Conservation (phyloP, 208 protist species). For the Wallacemonas sp. region DNA sequence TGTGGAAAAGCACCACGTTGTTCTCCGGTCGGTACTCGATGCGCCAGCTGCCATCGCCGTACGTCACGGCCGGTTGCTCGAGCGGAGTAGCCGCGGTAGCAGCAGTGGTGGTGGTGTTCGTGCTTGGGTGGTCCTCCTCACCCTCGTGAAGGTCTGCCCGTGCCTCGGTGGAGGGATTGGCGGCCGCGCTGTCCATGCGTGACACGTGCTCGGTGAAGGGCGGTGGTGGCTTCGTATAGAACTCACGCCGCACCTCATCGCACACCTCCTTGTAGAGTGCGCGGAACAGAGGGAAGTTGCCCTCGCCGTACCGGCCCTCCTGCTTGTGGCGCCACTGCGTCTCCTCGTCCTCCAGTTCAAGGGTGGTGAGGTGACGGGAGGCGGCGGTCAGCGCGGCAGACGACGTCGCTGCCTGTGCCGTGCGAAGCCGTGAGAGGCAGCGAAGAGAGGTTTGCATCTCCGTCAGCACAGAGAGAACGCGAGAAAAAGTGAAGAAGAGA, state of each 20-base stretch:
- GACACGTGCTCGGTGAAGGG: constrained; percentile 45
- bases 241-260: constrained; percentile 78
- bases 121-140: constrained; percentile 10
- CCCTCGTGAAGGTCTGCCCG: too few relatives aligned
- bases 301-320: constrained; percentile 61
- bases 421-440: neutral
- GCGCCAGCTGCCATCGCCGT: constrained; percentile 47
- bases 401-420: neutral
- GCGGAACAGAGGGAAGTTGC: constrained; percentile 76
- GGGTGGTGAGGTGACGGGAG: constrained; percentile 24
- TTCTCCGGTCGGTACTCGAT: constrained; percentile 39
- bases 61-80: constrained; percentile 14
- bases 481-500: neutral
- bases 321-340: constrained; percentile 39
- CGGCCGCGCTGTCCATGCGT: neutral
- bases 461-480: too few relatives aligned
- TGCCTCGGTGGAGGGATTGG: neutral
- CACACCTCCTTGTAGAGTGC: constrained; percentile 82
- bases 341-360: constrained; percentile 31
- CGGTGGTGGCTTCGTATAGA: constrained; percentile 64
- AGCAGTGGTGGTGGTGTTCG: neutral
- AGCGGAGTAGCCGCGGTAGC: neutral
- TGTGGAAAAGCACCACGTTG: constrained; percentile 58
- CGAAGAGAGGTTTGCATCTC: constrained; percentile 1
- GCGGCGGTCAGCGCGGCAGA: neutral